Evolutionary conservation across 148 eudicot species (phyloP).

Genomic region (Camellia sinensis): DNA sequence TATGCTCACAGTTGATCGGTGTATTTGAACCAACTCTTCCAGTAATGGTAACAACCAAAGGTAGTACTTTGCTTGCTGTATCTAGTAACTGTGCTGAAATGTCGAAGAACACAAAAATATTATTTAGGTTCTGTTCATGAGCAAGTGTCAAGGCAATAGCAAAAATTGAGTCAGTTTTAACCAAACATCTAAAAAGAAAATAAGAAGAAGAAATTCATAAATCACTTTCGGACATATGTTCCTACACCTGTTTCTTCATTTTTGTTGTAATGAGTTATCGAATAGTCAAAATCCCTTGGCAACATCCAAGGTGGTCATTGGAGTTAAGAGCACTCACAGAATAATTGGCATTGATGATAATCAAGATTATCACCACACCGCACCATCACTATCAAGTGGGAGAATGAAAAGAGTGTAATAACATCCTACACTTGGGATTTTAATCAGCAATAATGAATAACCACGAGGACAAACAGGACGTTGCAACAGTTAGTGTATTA

Average conservation of each 20-base stretch:
- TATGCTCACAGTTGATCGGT: constrained; percentile 80
- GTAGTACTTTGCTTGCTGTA: constrained; percentile 73
- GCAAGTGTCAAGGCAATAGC: not conserved
- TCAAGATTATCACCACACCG: not conserved
- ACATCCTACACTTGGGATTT: not conserved
- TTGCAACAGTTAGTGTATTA: no score
- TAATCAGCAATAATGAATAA: constrained; percentile 3
- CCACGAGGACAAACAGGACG: not conserved
- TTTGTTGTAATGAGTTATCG: not conserved
- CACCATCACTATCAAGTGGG: not conserved
- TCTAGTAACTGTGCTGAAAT: constrained; percentile 77
- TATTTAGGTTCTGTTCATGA: not conserved
- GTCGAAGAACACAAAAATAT: not conserved
- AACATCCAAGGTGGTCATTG: not conserved
- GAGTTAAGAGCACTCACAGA: not conserved
- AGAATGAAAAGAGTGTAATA: not conserved
- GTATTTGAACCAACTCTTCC: constrained; percentile 95
- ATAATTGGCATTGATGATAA: not conserved
- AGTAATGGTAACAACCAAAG: constrained; percentile 80
- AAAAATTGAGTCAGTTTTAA: not conserved
- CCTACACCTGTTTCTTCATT: not conserved
- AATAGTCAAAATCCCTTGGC: not conserved
- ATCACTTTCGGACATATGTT: not conserved
- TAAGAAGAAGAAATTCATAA: not conserved
- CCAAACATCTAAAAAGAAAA: not conserved